A percentile compares a stretch with the other conserved stretches of the same genome.
Evolutionary conservation across 1,139 yeast species (phyloP).

Genomic region (Pichia sp.): DNA sequence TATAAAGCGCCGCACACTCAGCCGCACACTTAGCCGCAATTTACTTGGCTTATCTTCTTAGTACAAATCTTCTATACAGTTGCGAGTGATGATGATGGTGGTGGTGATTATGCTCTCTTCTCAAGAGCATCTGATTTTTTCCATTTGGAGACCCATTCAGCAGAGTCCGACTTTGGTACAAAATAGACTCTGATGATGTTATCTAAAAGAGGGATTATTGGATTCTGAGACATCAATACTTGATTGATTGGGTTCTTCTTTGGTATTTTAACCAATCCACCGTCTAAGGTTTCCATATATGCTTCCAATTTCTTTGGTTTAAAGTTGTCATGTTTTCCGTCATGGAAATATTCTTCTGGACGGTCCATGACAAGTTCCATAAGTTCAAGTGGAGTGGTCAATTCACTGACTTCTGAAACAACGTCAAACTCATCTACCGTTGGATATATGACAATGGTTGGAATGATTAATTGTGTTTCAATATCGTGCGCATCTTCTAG

Average conservation of each 20-base stretch:
- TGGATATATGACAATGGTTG: slow-evolving; percentile 78
- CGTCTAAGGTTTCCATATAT: slow-evolving; percentile 73
- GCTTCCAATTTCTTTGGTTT: slow-evolving; percentile 53
- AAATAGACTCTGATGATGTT: slow-evolving; percentile 64
- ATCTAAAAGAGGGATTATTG: slow-evolving; percentile 74
- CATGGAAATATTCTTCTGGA: slow-evolving; percentile 66
- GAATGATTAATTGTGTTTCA: slow-evolving; percentile 71
- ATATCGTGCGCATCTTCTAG: slow-evolving; percentile 68
- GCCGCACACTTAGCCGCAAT: too few relatives aligned
- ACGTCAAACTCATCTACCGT: slow-evolving; percentile 80
- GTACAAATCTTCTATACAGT: too few relatives aligned
- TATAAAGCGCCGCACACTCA: too few relatives aligned
- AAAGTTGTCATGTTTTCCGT: slow-evolving; percentile 55
- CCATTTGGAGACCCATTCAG: slow-evolving; percentile 61
- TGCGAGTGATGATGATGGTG: too few relatives aligned
- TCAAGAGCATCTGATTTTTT: slow-evolving; percentile 55
- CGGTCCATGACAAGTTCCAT: slow-evolving; percentile 50
- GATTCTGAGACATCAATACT: slow-evolving; percentile 53
- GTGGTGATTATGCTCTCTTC: slow-evolving; percentile 33
- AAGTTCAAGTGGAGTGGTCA: slow-evolving; percentile 53
- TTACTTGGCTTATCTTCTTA: too few relatives aligned
- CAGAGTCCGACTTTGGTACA: slow-evolving; percentile 65
- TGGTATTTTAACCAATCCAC: slow-evolving; percentile 84
- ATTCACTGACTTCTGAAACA: slow-evolving; percentile 64
- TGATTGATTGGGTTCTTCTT: slow-evolving; percentile 61